These are phyloP conservation scores for Saturnispora quitensis DNA, from an alignment of 805 yeast genomes.

Conservation along the genomic window DNA sequence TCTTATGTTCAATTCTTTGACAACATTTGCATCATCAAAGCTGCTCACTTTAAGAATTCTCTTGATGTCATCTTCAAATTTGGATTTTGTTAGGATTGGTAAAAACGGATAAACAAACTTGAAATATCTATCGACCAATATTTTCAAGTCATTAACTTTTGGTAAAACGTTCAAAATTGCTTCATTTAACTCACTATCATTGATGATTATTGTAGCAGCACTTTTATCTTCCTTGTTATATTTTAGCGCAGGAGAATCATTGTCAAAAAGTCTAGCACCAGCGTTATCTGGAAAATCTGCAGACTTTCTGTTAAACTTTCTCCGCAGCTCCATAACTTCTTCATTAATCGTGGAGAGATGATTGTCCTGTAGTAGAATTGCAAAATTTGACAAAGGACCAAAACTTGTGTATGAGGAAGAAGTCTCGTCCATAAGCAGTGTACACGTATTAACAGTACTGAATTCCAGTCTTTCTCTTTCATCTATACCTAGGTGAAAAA, in stretches of 20 bases:
- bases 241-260: not conserved
- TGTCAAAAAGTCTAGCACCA: not conserved
- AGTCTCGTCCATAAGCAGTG: not conserved
- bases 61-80: constrained; percentile 26
- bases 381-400: constrained; percentile 3
- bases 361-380: constrained; percentile 5
- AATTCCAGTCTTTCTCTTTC: constrained; percentile 3
- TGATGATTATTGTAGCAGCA: constrained; percentile 6
- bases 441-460: not conserved
- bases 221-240: constrained; percentile 1
- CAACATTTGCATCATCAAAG: constrained; percentile 1
- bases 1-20: constrained; percentile 27
- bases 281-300: not conserved
- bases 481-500: constrained; percentile 4
- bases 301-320: not conserved
- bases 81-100: constrained; percentile 36
- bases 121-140: constrained; percentile 38
- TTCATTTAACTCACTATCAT: constrained; percentile 15
- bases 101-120: constrained; percentile 36
- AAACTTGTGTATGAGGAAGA: not conserved
- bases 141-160: constrained; percentile 33
- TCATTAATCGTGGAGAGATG: not conserved
- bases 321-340: constrained; percentile 13
- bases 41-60: constrained; percentile 24
- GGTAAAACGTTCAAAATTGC: constrained; percentile 34